Evolutionary conservation across 192 early-diverging fungal species (phyloP).

Genomic region (Chytriomyces hyalinus): DNA sequence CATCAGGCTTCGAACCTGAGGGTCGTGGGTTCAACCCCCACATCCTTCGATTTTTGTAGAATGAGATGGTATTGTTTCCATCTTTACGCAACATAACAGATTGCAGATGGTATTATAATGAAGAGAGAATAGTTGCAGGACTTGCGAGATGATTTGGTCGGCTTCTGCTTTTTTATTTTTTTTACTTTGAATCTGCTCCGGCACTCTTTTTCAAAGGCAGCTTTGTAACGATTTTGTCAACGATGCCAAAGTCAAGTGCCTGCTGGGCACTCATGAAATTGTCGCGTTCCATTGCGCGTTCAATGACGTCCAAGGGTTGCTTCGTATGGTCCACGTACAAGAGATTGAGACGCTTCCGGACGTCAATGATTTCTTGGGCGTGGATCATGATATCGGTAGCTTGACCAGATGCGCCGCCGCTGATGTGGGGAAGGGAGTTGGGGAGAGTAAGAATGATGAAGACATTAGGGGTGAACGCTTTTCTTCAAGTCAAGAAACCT

Average conservation of each 20-base stretch:
- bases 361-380: conserved; percentile 90
- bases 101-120: too few relatives aligned
- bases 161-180: too few relatives aligned
- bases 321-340: conserved; percentile 89
- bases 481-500: conserved; percentile 23
- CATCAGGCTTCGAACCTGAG: too few relatives aligned
- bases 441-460: not conserved
- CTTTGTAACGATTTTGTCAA: conserved; percentile 87
- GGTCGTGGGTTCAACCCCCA: too few relatives aligned
- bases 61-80: too few relatives aligned
- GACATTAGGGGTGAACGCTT: too few relatives aligned
- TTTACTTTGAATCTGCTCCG: too few relatives aligned
- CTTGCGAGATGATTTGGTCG: too few relatives aligned
- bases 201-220: not conserved
- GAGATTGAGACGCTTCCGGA: conserved; percentile 78
- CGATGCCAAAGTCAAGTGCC: conserved; percentile 88
- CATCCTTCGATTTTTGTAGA: too few relatives aligned
- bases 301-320: conserved; percentile 82
- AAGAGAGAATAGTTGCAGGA: too few relatives aligned
- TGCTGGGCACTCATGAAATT: conserved; percentile 92
- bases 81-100: too few relatives aligned
- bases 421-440: conserved; percentile 26
- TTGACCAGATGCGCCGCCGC: conserved; percentile 91
- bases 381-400: conserved; percentile 98
- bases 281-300: conserved; percentile 90